A percentile compares a stretch with the other conserved stretches of the same genome.
phyloP scores from a whole-genome alignment of 2,329 filamentous ascomycete species.

The Botrytis byssoidea region DNA sequence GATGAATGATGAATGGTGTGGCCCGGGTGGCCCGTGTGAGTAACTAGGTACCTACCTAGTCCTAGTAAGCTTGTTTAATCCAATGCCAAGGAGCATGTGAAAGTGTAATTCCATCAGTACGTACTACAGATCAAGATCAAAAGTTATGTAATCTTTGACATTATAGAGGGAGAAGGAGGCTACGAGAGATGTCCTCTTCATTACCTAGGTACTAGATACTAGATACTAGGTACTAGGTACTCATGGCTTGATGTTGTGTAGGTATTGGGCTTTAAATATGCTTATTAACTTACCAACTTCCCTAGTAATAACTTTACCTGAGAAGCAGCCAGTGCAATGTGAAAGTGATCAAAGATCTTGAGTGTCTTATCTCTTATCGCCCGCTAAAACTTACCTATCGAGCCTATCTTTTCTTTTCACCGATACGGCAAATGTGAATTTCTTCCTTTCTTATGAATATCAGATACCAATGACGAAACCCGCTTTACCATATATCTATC shows the following conservation, averaged over 20 bases:
- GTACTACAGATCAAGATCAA: no score
- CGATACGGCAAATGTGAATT: neutral
- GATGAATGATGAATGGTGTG: neutral
- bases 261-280: neutral
- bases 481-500: neutral
- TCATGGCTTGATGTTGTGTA: neutral
- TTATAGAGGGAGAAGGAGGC: neutral
- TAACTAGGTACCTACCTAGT: neutral
- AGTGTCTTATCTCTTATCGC: neutral
- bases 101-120: neutral
- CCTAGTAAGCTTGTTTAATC: neutral
- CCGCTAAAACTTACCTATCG: neutral
- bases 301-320: neutral
- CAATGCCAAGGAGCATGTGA: constrained; percentile 17
- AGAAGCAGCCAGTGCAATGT: neutral
- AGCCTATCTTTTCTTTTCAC: neutral
- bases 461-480: neutral
- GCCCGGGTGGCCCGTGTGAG: neutral
- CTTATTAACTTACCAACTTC: no score
- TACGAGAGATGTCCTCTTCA: neutral
- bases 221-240: neutral
- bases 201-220: neutral
- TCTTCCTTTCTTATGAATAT: neutral
- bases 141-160: neutral
- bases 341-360: neutral